Base-by-base conservation (phyloP, 257 asterid genomes). In the Fraxinus anomala region DNA sequence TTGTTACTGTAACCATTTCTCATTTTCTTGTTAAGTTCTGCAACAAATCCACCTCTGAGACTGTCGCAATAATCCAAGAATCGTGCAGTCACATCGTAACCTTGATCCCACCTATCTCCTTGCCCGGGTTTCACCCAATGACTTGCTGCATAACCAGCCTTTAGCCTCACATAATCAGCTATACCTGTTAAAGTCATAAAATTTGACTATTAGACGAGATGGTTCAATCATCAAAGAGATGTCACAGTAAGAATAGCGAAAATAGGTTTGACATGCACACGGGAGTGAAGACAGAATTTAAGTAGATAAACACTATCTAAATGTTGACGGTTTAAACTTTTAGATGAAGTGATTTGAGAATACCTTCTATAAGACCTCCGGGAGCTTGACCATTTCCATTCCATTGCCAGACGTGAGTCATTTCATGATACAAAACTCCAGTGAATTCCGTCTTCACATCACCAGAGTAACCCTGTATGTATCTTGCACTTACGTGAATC, bases 381-480 rank as follows among this genome's bases (percentile, higher is more conserved):
- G 90, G 92, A 0, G 94, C 84, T n/a, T 76, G 81, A 10, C 92
- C 87, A 2, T 83, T 84, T 12, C 97, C 97, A 0, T 79, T 81
- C 92, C 96, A 89, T 59, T 90, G 97, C 93, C 92, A 90, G 0
- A 90, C 30, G 19, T 92, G 97, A 0, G 92, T 79, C 89, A 79
- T 79, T 75, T 92, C 96, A 10, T 90, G 97, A 80, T 40, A 83
- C 86, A 2, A 89, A 26, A 92, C 87, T 2, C 96, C 97, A 0
- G 88, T 87, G 70, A 92, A 56, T 70, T 83, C 93, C 0, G 9
- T 78, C 24, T 78, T 91, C 30, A 88, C 80, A 3, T 88, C 75
- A 0, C 94, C 87, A 0, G 84, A 56, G 77, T 82, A 88, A 9
- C 86, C 70, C 13, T 77, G 77, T 17, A 89, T 87, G 2, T 77